Evolutionary conservation across 768 basidiomycete genomes (phyloP).

Genomic region (Cubamyces sp.): DNA sequence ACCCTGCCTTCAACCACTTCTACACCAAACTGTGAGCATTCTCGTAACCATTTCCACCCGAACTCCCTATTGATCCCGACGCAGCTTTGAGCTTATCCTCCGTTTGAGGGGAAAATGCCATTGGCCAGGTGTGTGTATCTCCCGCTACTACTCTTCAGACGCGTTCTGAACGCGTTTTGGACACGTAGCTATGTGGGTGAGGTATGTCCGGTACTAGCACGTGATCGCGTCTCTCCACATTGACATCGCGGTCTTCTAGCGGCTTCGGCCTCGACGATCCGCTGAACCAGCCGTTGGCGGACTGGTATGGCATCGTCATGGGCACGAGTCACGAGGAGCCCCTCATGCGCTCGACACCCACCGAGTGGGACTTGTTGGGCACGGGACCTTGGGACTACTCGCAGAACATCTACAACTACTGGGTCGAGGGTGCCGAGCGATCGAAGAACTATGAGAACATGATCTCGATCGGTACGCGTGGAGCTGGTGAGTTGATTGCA

Average conservation of each 20-base stretch:
- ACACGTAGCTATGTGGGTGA: constrained; percentile 31
- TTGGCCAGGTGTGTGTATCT: constrained; percentile 49
- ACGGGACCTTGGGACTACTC: constrained; percentile 66
- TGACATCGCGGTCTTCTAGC: constrained; percentile 20
- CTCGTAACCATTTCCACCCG: background rate
- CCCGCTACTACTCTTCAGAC: background rate
- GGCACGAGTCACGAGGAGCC: constrained; percentile 78
- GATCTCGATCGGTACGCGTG: constrained; percentile 73
- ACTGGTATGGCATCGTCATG: constrained; percentile 71
- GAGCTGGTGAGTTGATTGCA: constrained; percentile 36
- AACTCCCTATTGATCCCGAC: no score
- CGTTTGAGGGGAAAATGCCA: constrained; percentile 70
- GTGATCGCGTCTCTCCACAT: background rate
- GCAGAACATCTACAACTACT: constrained; percentile 60
- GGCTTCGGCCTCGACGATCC: constrained; percentile 63
- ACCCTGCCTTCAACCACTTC: constrained; percentile 67
- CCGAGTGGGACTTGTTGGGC: constrained; percentile 63
- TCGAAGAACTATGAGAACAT: constrained; percentile 63
- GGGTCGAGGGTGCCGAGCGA: constrained; percentile 61
- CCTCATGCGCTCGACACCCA: constrained; percentile 71
- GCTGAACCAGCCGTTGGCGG: constrained; percentile 62
- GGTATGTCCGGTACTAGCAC: constrained; percentile 39
- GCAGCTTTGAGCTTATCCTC: constrained; percentile 66
- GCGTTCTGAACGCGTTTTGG: background rate
- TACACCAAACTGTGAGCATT: constrained; percentile 54